Percentiles rank a stretch among this genome's conserved stretches.
Evolutionary conservation across 2,329 filamentous ascomycete species (phyloP).

Genomic region (Aspergillus unguis): DNA sequence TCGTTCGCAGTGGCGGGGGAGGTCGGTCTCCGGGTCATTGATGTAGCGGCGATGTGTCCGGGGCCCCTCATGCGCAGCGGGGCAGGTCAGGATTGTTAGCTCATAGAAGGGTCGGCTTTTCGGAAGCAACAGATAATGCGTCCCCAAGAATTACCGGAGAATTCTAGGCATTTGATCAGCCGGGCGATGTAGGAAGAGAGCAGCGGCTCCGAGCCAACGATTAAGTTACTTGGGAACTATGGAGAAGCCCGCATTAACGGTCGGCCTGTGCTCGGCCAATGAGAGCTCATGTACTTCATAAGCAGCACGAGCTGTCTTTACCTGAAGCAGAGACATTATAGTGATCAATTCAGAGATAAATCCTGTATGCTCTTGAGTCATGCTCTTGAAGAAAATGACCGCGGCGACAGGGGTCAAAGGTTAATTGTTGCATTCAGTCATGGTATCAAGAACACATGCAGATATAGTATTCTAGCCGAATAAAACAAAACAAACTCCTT

Average conservation of each 20-base stretch:
- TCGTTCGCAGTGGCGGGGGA: constrained; percentile 21
- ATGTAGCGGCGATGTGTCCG: constrained; percentile 4
- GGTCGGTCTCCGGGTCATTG: constrained; percentile 18
- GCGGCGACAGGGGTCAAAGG: background rate
- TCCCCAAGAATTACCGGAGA: background rate
- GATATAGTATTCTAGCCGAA: constrained; percentile 18
- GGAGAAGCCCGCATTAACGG: constrained; percentile 14
- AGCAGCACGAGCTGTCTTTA: constrained; percentile 2
- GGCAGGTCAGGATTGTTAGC: background rate
- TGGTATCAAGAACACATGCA: constrained; percentile 22
- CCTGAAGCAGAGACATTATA: background rate
- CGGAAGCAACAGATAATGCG: background rate
- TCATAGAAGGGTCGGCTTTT: constrained; percentile 4
- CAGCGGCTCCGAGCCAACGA: background rate
- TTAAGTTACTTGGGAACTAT: constrained; percentile 7
- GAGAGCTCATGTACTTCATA: constrained; percentile 4
- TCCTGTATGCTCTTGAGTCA: background rate
- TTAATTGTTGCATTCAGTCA: background rate
- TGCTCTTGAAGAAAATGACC: background rate
- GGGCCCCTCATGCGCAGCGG: constrained; percentile 14
- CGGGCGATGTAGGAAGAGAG: constrained; percentile 1
- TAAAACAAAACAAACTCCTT: constrained; percentile 33
- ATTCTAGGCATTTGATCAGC: constrained; percentile 5
- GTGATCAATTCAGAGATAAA: background rate
- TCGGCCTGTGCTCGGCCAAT: constrained; percentile 13